Evolutionary conservation across 2,329 filamentous ascomycete species (phyloP).

Genomic region (Diaporthe australafricana): DNA sequence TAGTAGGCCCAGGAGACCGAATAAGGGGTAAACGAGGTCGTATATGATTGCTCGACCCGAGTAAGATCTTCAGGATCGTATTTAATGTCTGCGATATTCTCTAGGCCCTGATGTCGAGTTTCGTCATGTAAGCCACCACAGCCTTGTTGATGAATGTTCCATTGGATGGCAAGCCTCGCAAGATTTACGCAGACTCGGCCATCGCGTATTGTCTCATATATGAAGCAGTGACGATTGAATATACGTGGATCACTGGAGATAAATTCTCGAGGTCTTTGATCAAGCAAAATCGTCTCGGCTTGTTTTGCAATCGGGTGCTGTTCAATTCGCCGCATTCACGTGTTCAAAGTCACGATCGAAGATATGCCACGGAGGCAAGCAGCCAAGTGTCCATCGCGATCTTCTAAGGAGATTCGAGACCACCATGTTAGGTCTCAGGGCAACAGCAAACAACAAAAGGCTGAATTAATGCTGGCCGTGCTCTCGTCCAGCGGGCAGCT

Average conservation of each 20-base stretch:
- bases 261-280: slow-evolving; percentile 65
- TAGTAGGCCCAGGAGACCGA: too few relatives aligned
- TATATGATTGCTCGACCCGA: too few relatives aligned
- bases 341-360: background rate
- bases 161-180: slow-evolving; percentile 95
- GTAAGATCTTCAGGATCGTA: too few relatives aligned
- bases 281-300: background rate
- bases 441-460: too few relatives aligned
- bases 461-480: too few relatives aligned
- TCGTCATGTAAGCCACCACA: too few relatives aligned
- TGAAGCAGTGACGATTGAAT: slow-evolving; percentile 83
- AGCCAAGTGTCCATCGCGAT: background rate
- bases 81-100: too few relatives aligned
- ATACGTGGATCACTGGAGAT: slow-evolving; percentile 81
- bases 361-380: background rate
- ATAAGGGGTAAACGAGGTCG: too few relatives aligned
- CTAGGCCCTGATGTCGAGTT: too few relatives aligned
- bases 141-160: slow-evolving; percentile 95
- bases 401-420: background rate
- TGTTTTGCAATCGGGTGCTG: too few relatives aligned
- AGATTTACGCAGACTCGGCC: slow-evolving; percentile 71
- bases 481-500: too few relatives aligned
- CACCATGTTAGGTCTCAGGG: too few relatives aligned
- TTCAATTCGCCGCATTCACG: background rate
- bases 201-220: slow-evolving; percentile 50